Conservation (phyloP, 345 rosid genomes). For the Salix brachista region DNA sequence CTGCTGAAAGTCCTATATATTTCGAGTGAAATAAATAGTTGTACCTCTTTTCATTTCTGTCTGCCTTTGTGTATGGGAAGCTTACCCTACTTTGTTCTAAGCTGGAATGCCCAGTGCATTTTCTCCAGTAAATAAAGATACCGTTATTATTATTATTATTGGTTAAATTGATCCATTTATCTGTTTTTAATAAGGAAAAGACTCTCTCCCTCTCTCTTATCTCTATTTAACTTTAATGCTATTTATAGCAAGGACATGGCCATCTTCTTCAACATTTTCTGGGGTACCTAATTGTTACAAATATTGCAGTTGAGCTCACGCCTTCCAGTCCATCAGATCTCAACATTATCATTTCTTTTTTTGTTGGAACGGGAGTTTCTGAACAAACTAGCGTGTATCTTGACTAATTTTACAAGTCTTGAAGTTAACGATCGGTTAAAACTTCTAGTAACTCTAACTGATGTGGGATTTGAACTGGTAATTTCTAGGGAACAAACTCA, state of each 20-base stretch:
- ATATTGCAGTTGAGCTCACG: neutral
- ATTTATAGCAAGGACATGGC: neutral
- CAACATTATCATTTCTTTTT: no score
- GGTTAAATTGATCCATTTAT: neutral
- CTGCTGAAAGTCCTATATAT: neutral
- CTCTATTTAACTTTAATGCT: neutral
- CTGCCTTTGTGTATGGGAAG: neutral
- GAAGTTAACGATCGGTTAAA: no score
- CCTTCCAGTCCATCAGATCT: no score
- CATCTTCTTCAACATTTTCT: neutral
- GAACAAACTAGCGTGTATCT: fast-evolving
- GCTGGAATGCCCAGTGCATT: neutral
- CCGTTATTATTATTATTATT: neutral
- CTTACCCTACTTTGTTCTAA: neutral
- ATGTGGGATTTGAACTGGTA: no score
- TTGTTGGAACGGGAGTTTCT: fast-evolving
- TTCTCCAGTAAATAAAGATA: conserved; percentile 2
- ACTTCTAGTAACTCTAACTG: no score
- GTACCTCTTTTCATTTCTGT: neutral
- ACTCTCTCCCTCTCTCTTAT: neutral
- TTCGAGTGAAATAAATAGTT: neutral
- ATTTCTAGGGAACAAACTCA: no score
- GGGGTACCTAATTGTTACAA: neutral
- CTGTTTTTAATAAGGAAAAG: neutral
- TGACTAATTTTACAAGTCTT: fast-evolving